phyloP scores from a whole-genome alignment of 2,329 filamentous ascomycete genomes.

The Colletotrichum tofieldiae region DNA sequence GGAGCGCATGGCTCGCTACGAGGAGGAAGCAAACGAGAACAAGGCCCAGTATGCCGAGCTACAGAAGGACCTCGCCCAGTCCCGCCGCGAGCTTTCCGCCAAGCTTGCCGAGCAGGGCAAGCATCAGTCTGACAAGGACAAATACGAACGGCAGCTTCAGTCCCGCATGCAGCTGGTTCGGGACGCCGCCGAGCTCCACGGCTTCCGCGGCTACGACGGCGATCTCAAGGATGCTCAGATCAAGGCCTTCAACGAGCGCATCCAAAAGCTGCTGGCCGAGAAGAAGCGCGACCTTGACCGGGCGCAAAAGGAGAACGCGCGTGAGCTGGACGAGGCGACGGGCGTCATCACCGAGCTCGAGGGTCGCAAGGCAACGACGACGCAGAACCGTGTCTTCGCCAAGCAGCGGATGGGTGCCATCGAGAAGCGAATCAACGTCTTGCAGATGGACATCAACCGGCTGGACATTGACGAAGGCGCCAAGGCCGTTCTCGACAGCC shows the following conservation, averaged over 20 bases:
- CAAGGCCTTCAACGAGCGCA: conserved; percentile 81
- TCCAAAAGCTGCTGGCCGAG: conserved; percentile 82
- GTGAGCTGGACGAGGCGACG: conserved; percentile 83
- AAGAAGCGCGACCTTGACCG: conserved; percentile 85
- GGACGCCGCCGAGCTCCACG: conserved; percentile 82
- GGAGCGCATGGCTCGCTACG: conserved; percentile 77
- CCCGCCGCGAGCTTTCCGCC: conserved; percentile 63
- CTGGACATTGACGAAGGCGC: conserved; percentile 90
- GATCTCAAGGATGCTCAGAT: conserved; percentile 83
- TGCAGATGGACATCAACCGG: conserved; percentile 79
- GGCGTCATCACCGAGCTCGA: conserved; percentile 80
- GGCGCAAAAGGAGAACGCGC: conserved; percentile 79
- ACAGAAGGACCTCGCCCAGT: conserved; percentile 62
- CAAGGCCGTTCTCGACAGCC: conserved; percentile 82
- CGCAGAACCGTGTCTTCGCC: conserved; percentile 81
- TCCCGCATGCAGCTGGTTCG: conserved; percentile 82
- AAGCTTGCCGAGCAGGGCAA: conserved; percentile 80
- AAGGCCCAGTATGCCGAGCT: conserved; percentile 77
- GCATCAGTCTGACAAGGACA: conserved; percentile 87
- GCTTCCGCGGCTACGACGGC: conserved; percentile 87
- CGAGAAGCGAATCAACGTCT: conserved; percentile 76
- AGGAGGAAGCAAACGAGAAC: conserved; percentile 74
- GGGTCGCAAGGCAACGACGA: conserved; percentile 79
- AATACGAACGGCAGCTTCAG: conserved; percentile 85
- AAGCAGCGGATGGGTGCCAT: conserved; percentile 81